Evolutionary conservation across 2,329 filamentous ascomycete species (phyloP), one percentile per base, ranked within the genome.

Genomic region (Coniochaeta sp.): DNA sequence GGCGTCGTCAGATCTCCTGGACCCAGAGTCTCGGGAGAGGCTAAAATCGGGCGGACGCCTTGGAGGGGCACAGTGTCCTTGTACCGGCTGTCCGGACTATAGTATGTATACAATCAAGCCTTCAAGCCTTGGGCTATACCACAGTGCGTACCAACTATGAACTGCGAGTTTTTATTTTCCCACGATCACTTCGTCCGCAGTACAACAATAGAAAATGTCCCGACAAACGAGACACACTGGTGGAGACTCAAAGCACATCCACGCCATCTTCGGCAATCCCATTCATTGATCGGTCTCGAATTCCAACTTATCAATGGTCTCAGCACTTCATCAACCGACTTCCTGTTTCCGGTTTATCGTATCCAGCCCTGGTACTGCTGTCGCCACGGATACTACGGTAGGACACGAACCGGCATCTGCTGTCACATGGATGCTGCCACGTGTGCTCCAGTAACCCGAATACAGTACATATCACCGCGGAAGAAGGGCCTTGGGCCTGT

Each of bases 1-100:
- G 68, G 67, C 68, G 67, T 67, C 69, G 68, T 70, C 72, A 72
- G 72, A 74, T 73, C 71, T 72, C 69, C 70, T 70, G 69, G 74
- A 74, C 71, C 74, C 74, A 66, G 66, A 66, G 62, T 66, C 67
- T 68, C 68, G 68, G 74, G 74, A 71, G 74, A 68, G 67, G 71
- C 72, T 74, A 76, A 76, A 72, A 71, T 70, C 65, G 68, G 65
- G 67, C 63, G 5, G 59, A 67, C 64, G 64, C 62, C 60, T 61
- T 61, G 62, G 60, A 62, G 63, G 60, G 70, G 71, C 71, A 71
- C 69, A 71, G 69, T 67, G 65, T 12, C 34, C 19, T 44, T 44
- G 5, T 12, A 61, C 66, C 65, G 68, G 67, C 52, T 55, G 19
- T n/a, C n/a, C n/a, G n/a, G n/a, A n/a, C n/a, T n/a, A n/a, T n/a